A percentile compares a stretch with the other conserved stretches of the same genome.
Conservation (phyloP, 495 filamentous ascomycete species). For the Xylaria sp. region DNA sequence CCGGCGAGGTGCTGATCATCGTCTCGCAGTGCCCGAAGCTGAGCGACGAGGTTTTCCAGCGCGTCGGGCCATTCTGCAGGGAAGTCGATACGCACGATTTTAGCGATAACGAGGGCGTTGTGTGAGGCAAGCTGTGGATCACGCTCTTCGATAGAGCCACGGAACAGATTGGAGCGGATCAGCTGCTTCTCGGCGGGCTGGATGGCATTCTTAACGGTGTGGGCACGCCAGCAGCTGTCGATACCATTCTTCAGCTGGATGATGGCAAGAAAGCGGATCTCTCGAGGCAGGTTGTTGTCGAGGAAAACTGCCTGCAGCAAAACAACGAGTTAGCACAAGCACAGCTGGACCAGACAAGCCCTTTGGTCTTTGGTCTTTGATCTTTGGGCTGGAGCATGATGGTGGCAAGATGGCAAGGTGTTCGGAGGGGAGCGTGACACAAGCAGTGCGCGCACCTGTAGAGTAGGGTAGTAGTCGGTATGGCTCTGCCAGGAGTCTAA, state of each 20-base stretch:
- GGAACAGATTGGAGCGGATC: slow-evolving; percentile 75
- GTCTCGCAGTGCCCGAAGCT: slow-evolving; percentile 59
- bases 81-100: slow-evolving; percentile 87
- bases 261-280: slow-evolving; percentile 85
- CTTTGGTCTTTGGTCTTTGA: not conserved
- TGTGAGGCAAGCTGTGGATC: slow-evolving; percentile 77
- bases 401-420: not conserved
- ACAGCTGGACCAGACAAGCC: not conserved
- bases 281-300: slow-evolving; percentile 72
- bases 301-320: slow-evolving; percentile 73
- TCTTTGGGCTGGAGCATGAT: not conserved
- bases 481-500: slow-evolving; percentile 84
- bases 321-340: too few relatives aligned
- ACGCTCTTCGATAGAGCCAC: slow-evolving; percentile 75
- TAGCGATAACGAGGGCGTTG: slow-evolving; percentile 85
- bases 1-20: slow-evolving; percentile 66
- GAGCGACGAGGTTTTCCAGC: slow-evolving; percentile 63
- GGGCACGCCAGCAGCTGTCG: slow-evolving; percentile 88
- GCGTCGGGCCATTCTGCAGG: slow-evolving; percentile 79
- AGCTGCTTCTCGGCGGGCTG: slow-evolving; percentile 72
- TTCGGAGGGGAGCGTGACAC: not conserved
- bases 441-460: slow-evolving; percentile 68
- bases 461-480: slow-evolving; percentile 74
- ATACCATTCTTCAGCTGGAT: slow-evolving; percentile 96
- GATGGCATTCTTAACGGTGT: slow-evolving; percentile 70